Evolutionary conservation across 139 green algal species (phyloP), one percentile per base, ranked within the genome.

Genomic region (Coelastrella sp.): DNA sequence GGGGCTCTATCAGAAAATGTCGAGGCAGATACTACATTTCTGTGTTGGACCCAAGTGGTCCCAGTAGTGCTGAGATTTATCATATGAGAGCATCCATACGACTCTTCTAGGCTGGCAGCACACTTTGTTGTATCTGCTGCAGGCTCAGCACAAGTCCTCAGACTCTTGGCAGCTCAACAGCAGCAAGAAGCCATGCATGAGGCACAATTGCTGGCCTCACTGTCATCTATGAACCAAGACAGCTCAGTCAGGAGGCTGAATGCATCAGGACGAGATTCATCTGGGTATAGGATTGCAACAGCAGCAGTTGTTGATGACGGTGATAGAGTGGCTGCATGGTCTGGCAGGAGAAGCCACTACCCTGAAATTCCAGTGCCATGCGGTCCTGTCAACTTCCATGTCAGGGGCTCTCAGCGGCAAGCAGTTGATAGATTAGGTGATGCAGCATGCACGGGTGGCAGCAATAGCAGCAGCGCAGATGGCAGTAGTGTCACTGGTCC

Each of bases 121-220:
- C 63, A 40, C 15, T 6, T 45, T 8, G 8, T 72, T 72, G 63
- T 30, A 72, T 6, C 11, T 5, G 27, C 6, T 72, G 75, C 75
- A 82, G 75, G 75, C 8, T 41, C 35, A 38, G 53, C 53, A 27
- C 35, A 82, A 23, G 9, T 82, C 32, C 6, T 71, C 2, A 51
- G 41, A 5, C 27, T 57, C 23, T 27, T 82, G 0, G 51, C 35
- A 8, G 25, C 21, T 15, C 53, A 69, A 53, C 75, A 82, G 53
- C 53, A 82, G 51, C 75, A 69, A 37, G 51, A 82, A 30, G 35
- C 37, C 0, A 9, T 41, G 7, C 53, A 82, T n/a, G 32, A 64
- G 35, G 45, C 34, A n/a, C 75, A 82, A 53, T 35, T 82, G 35
- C 51, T 82, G 35, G 53, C 51, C 8, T 38, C 75, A 2, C 19